Evolutionary conservation across 148 eudicot genomes (phyloP).

Genomic region (Silene latifolia): DNA sequence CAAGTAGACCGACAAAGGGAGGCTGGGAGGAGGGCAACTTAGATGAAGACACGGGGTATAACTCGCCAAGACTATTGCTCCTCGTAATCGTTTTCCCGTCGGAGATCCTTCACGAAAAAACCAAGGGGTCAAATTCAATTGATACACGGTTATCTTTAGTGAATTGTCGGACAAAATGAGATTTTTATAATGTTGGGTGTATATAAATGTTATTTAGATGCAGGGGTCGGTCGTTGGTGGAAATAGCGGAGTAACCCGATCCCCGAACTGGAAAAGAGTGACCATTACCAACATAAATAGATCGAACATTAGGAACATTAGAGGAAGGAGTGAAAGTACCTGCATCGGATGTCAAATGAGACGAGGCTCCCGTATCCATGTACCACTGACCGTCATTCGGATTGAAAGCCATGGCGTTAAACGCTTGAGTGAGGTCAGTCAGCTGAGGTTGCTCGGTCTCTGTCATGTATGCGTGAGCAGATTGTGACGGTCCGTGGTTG

Average conservation of each 20-base stretch:
- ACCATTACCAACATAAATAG: too few relatives aligned
- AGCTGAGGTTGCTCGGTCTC: too few relatives aligned
- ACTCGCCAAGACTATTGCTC: background rate
- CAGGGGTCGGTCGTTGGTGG: background rate
- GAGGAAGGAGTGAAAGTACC: too few relatives aligned
- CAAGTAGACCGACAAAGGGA: too few relatives aligned
- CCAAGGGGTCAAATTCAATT: background rate
- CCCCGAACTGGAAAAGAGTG: background rate
- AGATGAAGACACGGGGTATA: background rate
- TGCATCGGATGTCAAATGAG: too few relatives aligned
- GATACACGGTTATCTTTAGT: background rate
- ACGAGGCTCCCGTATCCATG: too few relatives aligned
- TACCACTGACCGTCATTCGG: too few relatives aligned
- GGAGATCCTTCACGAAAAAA: background rate
- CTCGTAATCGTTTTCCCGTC: background rate
- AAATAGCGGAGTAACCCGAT: background rate
- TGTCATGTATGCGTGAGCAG: too few relatives aligned
- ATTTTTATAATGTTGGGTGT: background rate
- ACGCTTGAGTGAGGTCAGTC: too few relatives aligned
- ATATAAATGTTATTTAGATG: background rate
- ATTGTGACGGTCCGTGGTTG: too few relatives aligned
- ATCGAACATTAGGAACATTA: too few relatives aligned
- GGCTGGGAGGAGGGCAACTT: background rate
- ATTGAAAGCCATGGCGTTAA: too few relatives aligned
- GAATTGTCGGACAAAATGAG: background rate